Percentiles rank a stretch among this genome's conserved stretches.
These are phyloP conservation scores for Fragaria vesca DNA, from an alignment of 306 rosid genomes.

Conservation along the genomic window DNA sequence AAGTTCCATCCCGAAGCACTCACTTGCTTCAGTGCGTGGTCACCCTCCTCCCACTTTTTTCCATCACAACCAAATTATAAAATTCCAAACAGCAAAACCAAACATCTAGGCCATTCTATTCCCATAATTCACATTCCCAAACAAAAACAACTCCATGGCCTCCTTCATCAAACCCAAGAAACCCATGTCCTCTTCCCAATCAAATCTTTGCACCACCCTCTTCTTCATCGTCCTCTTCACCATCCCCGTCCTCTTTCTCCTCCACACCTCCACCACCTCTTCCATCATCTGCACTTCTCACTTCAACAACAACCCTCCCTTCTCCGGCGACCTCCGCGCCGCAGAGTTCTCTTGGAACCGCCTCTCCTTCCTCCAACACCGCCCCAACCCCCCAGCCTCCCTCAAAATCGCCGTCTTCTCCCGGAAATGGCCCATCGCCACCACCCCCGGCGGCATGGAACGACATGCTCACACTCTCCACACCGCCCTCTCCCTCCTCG, in stretches of 20 bases:
- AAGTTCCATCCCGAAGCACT: constrained; percentile 15
- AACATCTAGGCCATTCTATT: not conserved
- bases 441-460: constrained; percentile 95
- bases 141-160: constrained; percentile 44
- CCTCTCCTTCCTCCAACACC: constrained; percentile 41
- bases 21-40: constrained; percentile 51
- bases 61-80: constrained; percentile 8
- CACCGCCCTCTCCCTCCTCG: constrained; percentile 70
- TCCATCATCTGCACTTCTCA: constrained; percentile 54
- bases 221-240: constrained; percentile 75
- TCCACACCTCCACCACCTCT: constrained; percentile 52
- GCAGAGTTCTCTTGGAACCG: constrained; percentile 87
- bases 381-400: constrained; percentile 30
- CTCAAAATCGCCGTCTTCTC: constrained; percentile 88
- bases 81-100: constrained; percentile 19
- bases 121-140: constrained; percentile 1
- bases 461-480: constrained; percentile 91
- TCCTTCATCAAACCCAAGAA: constrained; percentile 51
- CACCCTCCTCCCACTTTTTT: constrained; percentile 42
- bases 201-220: constrained; percentile 59
- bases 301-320: constrained; percentile 25
- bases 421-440: constrained; percentile 85
- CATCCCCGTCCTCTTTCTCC: constrained; percentile 64
- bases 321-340: constrained; percentile 73
- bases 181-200: constrained; percentile 37